These are phyloP conservation scores for Neonectria coccinea DNA, from an alignment of 2,329 filamentous ascomycete species.

Conservation along the genomic window DNA sequence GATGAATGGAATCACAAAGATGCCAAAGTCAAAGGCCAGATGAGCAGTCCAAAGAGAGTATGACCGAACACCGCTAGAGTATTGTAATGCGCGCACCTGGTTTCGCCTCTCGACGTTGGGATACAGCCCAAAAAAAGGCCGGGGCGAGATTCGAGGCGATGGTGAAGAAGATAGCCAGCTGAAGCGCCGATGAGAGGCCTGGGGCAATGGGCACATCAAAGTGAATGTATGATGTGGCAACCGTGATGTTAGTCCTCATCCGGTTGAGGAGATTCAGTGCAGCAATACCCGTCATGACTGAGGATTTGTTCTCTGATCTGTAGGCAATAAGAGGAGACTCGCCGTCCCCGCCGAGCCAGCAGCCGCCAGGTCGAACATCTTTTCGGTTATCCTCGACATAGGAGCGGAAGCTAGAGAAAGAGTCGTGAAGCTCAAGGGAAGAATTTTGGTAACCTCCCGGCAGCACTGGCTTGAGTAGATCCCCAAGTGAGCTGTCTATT, in stretches of 20 bases:
- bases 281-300: no score
- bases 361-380: conserved; percentile 78
- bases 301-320: conserved; percentile 25
- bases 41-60: conserved; percentile 89
- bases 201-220: no score
- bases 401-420: conserved; percentile 74
- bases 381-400: conserved; percentile 72
- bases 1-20: conserved; percentile 65
- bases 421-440: conserved; percentile 67
- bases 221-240: no score
- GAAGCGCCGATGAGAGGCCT: no score
- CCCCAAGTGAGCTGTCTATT: no score
- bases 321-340: conserved; percentile 77
- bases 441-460: conserved; percentile 12
- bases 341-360: conserved; percentile 73
- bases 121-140: conserved; percentile 89
- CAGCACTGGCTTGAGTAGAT: no score
- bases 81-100: conserved; percentile 86
- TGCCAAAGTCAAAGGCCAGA: conserved; percentile 80
- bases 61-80: conserved; percentile 89
- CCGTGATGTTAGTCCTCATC: no score
- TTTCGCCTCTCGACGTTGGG: conserved; percentile 84
- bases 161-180: conserved; percentile 53
- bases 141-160: conserved; percentile 71
- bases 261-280: no score